Evolutionary conservation across 208 protist genomes (phyloP), one percentile per base, ranked within the genome.

Genomic region (Blastocrithidia nonstop): DNA sequence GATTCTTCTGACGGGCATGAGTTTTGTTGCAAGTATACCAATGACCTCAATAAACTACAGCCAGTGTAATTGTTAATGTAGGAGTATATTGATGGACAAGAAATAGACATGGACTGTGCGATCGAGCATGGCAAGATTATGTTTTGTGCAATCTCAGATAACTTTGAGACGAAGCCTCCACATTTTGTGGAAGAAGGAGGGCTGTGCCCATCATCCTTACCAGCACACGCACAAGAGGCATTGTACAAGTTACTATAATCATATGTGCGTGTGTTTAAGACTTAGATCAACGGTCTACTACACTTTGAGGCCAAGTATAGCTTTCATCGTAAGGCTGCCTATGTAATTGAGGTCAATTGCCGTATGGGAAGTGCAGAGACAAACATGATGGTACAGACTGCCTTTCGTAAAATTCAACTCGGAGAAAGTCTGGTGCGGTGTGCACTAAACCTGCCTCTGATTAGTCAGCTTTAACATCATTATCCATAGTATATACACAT

Each of bases 261-360:
- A 4, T 86, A 66, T 33, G 44, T 84, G 1, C 37, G 38, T 8
- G 38, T 54, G 11, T 48, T 62, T 21, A 68, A 65, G 25, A 8
- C 31, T 9, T 19, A 32, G 4, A 39, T 86, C 11, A 49, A 85
- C 53, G 74, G 76, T 2, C 71, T 87, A 8, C 50, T 90, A 11
- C 80, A 90, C 59, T 83, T 86, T 40, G 80, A 90, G 45, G 74
- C 75, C 13, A 90, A 87, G 60, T 90, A 90, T 55, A 70, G 86
- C 50, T 32, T 42, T 13, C 16, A 26, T 1, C 65, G 62, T 0
- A 27, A 38, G n/a, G 26, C 9, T 13, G 67, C 76, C 9, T 79
- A 65, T 37, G 53, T 90, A 37, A 85, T 90, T 24, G 80, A 90
- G 49, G 80, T 86, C 15, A 90, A 90, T 58, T 79, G 69, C 28